Evolutionary conservation across 2,329 filamentous ascomycete genomes (phyloP), one percentile per base, ranked within the genome.

Genomic region (Ophiocordyceps camponoti-floridani): DNA sequence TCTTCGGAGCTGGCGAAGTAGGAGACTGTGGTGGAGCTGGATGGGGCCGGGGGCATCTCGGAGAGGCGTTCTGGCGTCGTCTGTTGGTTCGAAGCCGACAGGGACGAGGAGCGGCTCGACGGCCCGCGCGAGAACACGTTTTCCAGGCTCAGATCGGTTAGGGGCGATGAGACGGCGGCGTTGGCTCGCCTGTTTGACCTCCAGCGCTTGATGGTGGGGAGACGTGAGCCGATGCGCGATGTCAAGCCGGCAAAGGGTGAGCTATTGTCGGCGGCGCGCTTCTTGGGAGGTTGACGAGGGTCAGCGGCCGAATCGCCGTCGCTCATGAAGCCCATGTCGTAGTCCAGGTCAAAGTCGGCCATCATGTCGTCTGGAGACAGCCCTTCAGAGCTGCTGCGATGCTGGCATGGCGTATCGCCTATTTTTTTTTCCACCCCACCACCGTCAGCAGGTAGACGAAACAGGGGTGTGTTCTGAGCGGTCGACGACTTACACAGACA

Each of bases 61-160:
- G 31, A 33, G 14, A 33, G 31, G 4, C 31, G 31, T 12, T 33
- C 31, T 33, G 31, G 31, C 31, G 31, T 33, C 31, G 57, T 54
- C 40, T 62, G 67, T 42, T 70, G 69, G 48, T 67, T 64, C 1
- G 76, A 74, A 31, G 72, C 71, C 11, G 84, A 85, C 44, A 84
- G 67, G n/a, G 82, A 88, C 1, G 84, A 87, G 1, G 85, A 83
- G 44, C 83, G 75, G 53, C 84, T 84, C 3, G 85, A 89, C 3
- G 79, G 71, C 8, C 78, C 72, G 43, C 73, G 68, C 2, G 79
- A 82, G 16, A 68, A 79, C 76, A 79, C 78, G 46, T 80, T 84
- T 56, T 94, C 87, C 43, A 94, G 73, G 14, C 77, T 84, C 23
- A 89, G 72, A 54, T 95, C 89, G 40, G 91, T 94, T 49, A 81